Evolutionary conservation across 2,329 filamentous ascomycete species (phyloP).

Genomic region (Elsinoe necatrix): DNA sequence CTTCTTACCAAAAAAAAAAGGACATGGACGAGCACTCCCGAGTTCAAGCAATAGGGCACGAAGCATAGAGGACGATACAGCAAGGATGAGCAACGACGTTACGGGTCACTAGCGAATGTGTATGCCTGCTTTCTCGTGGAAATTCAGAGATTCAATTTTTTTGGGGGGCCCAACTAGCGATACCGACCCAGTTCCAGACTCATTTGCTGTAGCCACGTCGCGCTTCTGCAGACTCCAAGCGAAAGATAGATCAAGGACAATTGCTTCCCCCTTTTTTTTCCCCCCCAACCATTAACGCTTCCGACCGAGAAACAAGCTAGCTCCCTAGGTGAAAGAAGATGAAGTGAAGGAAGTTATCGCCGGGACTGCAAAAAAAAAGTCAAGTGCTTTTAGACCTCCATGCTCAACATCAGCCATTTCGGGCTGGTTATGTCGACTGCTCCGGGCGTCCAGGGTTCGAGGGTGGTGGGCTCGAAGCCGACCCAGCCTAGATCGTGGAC

Average conservation of each 20-base stretch:
- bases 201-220: too few species aligned
- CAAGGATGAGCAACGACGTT: too few species aligned
- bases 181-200: background rate
- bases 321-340: background rate
- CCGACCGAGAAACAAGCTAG: background rate
- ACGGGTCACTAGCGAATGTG: too few species aligned
- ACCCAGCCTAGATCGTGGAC: constrained; percentile 87
- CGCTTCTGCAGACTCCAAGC: background rate
- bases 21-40: too few species aligned
- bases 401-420: constrained; percentile 77
- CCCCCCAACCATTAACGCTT: background rate
- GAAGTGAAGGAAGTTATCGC: background rate
- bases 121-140: too few species aligned
- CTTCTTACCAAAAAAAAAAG: too few species aligned
- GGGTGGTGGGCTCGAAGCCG: constrained; percentile 73
- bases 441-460: constrained; percentile 61
- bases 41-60: too few species aligned
- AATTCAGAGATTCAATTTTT: too few species aligned
- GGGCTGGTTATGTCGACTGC: constrained; percentile 57
- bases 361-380: background rate
- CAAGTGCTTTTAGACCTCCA: constrained; percentile 62
- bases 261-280: too few species aligned
- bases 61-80: too few species aligned
- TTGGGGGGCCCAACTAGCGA: background rate
- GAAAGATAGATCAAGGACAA: background rate